These are phyloP conservation scores for Chaetomium fimeti DNA, from an alignment of 495 filamentous ascomycete genomes.

Conservation along the genomic window DNA sequence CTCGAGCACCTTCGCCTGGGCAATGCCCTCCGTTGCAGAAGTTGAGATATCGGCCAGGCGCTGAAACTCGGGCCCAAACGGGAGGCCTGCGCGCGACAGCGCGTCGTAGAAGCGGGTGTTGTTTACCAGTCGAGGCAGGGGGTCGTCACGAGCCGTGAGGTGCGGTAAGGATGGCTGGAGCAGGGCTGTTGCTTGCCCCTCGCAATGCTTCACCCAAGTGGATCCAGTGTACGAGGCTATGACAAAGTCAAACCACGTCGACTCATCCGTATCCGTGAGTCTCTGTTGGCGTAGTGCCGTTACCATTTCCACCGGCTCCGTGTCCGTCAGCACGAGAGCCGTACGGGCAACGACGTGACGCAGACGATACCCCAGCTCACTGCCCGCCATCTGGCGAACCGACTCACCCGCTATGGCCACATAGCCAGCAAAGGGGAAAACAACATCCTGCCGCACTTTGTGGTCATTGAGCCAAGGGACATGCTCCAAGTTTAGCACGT, in stretches of 20 bases:
- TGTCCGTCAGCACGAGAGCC: slow-evolving; percentile 42
- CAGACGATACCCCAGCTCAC: slow-evolving; percentile 36
- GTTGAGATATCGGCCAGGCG: slow-evolving; percentile 38
- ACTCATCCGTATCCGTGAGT: slow-evolving; percentile 40
- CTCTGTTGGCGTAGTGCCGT: slow-evolving; percentile 39
- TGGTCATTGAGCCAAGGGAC: slow-evolving; percentile 50
- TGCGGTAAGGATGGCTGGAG: neutral
- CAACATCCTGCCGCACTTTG: slow-evolving; percentile 32
- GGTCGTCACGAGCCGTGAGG: neutral
- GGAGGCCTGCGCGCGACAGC: slow-evolving; percentile 21
- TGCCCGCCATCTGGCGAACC: slow-evolving; percentile 38
- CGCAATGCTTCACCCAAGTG: slow-evolving; percentile 45
- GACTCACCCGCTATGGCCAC: slow-evolving; percentile 44
- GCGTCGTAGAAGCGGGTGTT: slow-evolving; percentile 27
- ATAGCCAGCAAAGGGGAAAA: slow-evolving; percentile 49
- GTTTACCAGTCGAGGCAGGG: slow-evolving; percentile 20
- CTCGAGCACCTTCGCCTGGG: slow-evolving; percentile 1
- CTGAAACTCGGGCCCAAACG: slow-evolving; percentile 36
- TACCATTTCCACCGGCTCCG: slow-evolving; percentile 40
- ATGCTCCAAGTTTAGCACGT: slow-evolving; percentile 40
- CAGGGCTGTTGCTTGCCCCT: slow-evolving; percentile 36
- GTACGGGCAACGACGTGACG: slow-evolving; percentile 36
- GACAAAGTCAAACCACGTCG: slow-evolving; percentile 46
- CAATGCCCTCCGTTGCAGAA: slow-evolving; percentile 24
- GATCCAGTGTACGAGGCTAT: slow-evolving; percentile 42